Evolutionary conservation across 192 early-diverging fungal species (phyloP), one percentile per base, ranked within the genome.

Genomic region (Mortierella alpina): DNA sequence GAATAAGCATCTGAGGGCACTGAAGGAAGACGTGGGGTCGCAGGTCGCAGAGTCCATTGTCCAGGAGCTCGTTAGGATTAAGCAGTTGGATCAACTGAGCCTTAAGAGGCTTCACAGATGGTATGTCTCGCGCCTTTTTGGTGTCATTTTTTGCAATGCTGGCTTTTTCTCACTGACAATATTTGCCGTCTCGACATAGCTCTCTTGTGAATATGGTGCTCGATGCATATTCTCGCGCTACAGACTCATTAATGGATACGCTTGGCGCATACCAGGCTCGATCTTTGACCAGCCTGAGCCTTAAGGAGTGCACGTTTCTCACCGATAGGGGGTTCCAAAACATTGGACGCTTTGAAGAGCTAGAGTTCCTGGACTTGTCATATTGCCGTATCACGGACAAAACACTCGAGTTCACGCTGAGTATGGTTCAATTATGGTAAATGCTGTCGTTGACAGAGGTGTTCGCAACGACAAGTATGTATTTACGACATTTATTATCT

Each of bases 371-470:
- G 47, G 87, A 88, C 60, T 31, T 86, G 6, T 84, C 77, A 18
- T 77, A 86, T 59, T 88, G 87, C 41, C 84, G 85, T 18, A 51
- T 84, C 18, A 86, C 87, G 6, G 85, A 88, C 55, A 85, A 85
- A 65, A 73, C 83, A 9, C 56, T 86, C 1, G 55, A 65, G 18
- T 83, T 70, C 6, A 65, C 81, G 4, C 17, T 46, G 14, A 57
- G 17, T 64, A 50, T 9, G 45, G 20, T 64, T 45, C 9, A 14
- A 6, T 14, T 10, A 13, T 22, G 45, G 13, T 6, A 3, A 1
- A 13, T 44, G 58, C 50, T 15, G n/a, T 23, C 53, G 22, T n/a
- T 48, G 8, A 31, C 31, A 31, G 3, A 31, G 3, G 31, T 63
- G 7, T 55, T 66, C 11, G 23, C 23, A 53, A 23, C 9, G 40